These are phyloP conservation scores for Sporisorium exsertum DNA, from an alignment of 1,284 basidiomycete genomes.

Conservation along the genomic window DNA sequence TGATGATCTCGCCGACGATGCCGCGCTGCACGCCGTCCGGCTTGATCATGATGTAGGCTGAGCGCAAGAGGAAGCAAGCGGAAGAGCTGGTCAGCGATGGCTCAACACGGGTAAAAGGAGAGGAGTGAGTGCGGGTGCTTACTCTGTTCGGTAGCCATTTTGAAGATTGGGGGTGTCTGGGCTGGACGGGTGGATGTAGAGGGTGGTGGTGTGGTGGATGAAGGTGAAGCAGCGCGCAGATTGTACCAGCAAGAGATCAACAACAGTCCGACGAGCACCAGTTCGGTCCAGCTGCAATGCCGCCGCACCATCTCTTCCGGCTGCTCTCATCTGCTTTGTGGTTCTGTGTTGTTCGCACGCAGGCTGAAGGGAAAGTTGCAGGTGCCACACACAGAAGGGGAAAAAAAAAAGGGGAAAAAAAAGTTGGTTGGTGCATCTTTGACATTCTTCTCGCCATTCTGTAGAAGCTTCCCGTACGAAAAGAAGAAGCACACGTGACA, in stretches of 20 bases:
- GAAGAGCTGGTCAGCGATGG: neutral
- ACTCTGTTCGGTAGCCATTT: constrained; percentile 67
- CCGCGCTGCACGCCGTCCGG: constrained; percentile 68
- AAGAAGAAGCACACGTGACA: constrained; percentile 18
- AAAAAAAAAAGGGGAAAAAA: neutral
- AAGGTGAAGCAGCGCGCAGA: neutral
- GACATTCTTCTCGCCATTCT: constrained; percentile 20
- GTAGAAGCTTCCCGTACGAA: constrained; percentile 3
- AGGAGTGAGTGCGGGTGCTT: constrained; percentile 11
- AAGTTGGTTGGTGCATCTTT: constrained; percentile 28
- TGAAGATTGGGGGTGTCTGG: constrained; percentile 23
- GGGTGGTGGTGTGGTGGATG: constrained; percentile 18
- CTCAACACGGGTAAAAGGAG: neutral
- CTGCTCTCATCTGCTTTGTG: neutral
- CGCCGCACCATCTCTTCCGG: neutral
- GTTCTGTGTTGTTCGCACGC: neutral
- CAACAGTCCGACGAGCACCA: constrained; percentile 26
- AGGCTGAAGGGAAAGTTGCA: neutral
- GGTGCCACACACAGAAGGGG: no score
- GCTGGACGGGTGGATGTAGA: constrained; percentile 11
- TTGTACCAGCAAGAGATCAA: constrained; percentile 14
- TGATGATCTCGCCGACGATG: constrained; percentile 67
- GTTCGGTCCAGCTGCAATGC: constrained; percentile 13
- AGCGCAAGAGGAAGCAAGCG: neutral
- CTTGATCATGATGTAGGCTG: constrained; percentile 69